A percentile compares a stretch with the other conserved stretches of the same genome.
Evolutionary conservation across 169 alveolate species (phyloP).

Genomic region (Perkinsus olseni): DNA sequence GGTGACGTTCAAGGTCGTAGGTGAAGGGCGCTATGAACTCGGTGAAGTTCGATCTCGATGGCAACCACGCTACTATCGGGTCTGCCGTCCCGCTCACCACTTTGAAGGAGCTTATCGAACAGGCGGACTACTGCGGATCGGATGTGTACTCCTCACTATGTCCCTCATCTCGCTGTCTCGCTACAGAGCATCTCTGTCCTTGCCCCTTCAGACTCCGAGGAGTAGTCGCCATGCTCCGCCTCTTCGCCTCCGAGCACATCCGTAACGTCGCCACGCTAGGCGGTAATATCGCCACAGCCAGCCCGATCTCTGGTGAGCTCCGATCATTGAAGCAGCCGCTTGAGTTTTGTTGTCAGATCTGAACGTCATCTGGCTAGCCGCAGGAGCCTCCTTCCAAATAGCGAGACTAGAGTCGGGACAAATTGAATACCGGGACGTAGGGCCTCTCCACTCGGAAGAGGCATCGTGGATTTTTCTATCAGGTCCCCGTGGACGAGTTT

Average conservation of each 20-base stretch:
- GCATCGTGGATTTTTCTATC: neutral
- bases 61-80: neutral
- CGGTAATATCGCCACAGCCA: neutral
- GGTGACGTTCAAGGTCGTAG: neutral
- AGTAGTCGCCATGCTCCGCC: neutral
- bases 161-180: no score
- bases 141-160: neutral
- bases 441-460: neutral
- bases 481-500: neutral
- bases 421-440: neutral
- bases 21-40: neutral
- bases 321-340: neutral
- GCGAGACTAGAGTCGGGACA: neutral
- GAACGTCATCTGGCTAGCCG: neutral
- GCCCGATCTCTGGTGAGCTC: neutral
- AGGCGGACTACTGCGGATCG: neutral
- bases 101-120: neutral
- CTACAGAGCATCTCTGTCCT: no score
- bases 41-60: neutral
- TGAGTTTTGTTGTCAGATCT: neutral
- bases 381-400: neutral
- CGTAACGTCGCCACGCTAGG: constrained; percentile 4
- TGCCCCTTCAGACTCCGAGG: neutral
- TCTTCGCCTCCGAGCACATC: neutral
- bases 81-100: neutral